Conservation (phyloP, 441 rosid species). For the Pelargonium myrrhifolium region DNA sequence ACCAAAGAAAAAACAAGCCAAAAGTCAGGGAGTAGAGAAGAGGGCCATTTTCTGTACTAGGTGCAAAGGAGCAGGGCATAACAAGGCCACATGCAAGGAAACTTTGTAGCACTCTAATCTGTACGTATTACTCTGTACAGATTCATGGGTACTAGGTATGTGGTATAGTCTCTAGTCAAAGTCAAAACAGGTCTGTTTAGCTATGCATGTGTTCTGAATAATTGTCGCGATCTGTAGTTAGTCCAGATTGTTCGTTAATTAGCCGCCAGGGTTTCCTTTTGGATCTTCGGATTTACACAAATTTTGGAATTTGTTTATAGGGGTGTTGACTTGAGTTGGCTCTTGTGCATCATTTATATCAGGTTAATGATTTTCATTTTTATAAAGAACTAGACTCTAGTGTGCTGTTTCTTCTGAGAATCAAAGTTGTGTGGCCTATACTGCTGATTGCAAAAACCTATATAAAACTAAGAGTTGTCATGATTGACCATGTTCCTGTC, state of each 20-base stretch:
- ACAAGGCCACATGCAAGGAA: conserved; percentile 76
- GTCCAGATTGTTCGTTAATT: no score
- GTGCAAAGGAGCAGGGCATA: conserved; percentile 82
- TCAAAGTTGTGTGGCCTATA: neutral
- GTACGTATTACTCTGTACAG: neutral
- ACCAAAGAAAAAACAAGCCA: conserved; percentile 37
- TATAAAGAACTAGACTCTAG: neutral
- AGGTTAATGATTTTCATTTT: no score
- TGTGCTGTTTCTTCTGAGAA: neutral
- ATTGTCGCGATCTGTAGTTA: no score
- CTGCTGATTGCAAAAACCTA: neutral
- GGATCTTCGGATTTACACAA: no score
- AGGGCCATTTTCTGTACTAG: conserved; percentile 57
- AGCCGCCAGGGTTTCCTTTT: no score
- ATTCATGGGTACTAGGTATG: neutral
- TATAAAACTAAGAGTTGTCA: neutral
- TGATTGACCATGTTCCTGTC: neutral
- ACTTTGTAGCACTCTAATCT: conserved; percentile 10
- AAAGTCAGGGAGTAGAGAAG: conserved; percentile 38
- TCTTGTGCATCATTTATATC: no score
- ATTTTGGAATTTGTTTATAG: no score
- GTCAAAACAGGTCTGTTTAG: no score
- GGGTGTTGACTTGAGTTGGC: no score
- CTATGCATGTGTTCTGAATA: no score
- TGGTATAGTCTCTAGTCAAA: no score